phyloP scores from a whole-genome alignment of 768 basidiomycete species.

The Fomitopsis pulvina region DNA sequence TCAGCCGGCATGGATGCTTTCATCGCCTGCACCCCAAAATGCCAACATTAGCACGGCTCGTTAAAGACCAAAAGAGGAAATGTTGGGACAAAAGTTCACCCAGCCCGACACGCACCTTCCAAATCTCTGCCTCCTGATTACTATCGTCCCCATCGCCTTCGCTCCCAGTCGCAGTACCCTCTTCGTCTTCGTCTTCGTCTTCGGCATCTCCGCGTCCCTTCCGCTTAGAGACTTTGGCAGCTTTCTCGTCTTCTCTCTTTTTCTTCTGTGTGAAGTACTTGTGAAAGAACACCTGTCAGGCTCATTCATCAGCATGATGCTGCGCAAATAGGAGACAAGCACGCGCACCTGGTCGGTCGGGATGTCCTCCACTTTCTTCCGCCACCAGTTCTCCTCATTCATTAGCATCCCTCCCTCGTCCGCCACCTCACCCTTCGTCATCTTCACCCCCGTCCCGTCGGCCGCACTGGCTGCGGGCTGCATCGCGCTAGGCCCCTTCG shows the following conservation, averaged over 20 bases:
- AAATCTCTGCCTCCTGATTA: conserved; percentile 64
- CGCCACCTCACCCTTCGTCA: conserved; percentile 53
- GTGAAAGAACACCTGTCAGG: conserved; percentile 77
- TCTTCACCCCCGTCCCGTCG: conserved; percentile 65
- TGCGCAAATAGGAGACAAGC: background rate
- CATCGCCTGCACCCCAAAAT: conserved; percentile 58
- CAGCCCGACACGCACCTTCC: conserved; percentile 58
- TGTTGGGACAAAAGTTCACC: background rate
- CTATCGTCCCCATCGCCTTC: conserved; percentile 32
- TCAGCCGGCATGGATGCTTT: conserved; percentile 72
- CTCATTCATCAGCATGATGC: background rate
- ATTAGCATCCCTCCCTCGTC: conserved; percentile 30
- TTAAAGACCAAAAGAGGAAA: background rate
- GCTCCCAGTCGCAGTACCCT: conserved; percentile 18
- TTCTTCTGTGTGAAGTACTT: conserved; percentile 77
- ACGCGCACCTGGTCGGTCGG: conserved; percentile 77
- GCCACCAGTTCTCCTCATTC: conserved; percentile 75
- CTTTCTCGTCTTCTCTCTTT: conserved; percentile 43
- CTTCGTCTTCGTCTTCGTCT: conserved; percentile 24
- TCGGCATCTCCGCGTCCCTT: conserved; percentile 32
- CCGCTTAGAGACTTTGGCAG: conserved; percentile 39
- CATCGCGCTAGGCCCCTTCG: conserved; percentile 88
- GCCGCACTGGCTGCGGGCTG: conserved; percentile 72
- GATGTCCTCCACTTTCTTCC: conserved; percentile 58
- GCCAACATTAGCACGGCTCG: background rate